Conservation (phyloP, 768 basidiomycete genomes). For the Psilocybe subaeruginosa region DNA sequence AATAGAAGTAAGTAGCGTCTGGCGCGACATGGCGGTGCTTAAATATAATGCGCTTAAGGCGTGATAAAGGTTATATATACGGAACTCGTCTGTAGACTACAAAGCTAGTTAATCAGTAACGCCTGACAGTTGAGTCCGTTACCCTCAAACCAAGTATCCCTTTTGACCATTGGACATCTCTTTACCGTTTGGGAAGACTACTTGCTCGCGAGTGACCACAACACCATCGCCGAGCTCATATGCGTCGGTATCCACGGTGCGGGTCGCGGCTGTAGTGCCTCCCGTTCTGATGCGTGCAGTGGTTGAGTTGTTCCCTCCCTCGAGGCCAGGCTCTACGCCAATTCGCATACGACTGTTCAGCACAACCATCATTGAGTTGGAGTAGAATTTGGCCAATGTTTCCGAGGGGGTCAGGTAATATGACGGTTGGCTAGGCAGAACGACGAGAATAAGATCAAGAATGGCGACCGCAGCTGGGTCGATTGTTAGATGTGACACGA, state of each 20-base stretch:
- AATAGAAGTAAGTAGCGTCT: no score
- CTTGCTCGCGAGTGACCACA: slow-evolving; percentile 9
- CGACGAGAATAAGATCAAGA: slow-evolving; percentile 12
- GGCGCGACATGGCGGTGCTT: not conserved
- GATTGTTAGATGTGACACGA: no score
- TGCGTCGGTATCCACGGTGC: not conserved
- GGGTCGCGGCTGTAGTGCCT: not conserved
- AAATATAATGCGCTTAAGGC: not conserved
- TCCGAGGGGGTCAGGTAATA: slow-evolving; percentile 13
- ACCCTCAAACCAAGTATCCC: slow-evolving; percentile 7
- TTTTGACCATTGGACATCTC: slow-evolving; percentile 4
- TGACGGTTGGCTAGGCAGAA: slow-evolving; percentile 9
- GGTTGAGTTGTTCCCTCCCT: not conserved
- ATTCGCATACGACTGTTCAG: slow-evolving; percentile 18
- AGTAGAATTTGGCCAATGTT: slow-evolving; percentile 20
- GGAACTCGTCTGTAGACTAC: not conserved
- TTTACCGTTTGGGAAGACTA: slow-evolving; percentile 9
- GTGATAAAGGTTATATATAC: not conserved
- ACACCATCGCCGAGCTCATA: slow-evolving; percentile 9
- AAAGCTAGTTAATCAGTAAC: not conserved
- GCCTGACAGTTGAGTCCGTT: not conserved
- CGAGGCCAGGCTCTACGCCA: not conserved
- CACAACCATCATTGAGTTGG: slow-evolving; percentile 14
- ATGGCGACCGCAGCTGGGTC: slow-evolving; percentile 17
- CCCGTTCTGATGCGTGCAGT: not conserved